These are phyloP conservation scores for Apophysomyces variabilis DNA, from an alignment of 371 early-diverging fungal species.

Conservation along the genomic window DNA sequence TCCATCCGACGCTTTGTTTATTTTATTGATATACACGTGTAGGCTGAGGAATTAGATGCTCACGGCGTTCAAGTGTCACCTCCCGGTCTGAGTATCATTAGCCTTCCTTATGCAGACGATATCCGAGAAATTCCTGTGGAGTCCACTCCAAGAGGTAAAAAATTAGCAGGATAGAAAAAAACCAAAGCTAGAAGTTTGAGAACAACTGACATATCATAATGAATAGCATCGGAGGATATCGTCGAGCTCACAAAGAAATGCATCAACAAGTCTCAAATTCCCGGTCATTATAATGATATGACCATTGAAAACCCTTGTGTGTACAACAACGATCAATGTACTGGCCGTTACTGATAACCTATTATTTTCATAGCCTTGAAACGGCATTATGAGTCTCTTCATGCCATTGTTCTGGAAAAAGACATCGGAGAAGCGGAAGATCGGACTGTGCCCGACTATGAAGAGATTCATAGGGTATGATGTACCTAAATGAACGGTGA, in stretches of 20 bases:
- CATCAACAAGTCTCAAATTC: constrained; percentile 49
- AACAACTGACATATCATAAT: background rate
- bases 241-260: constrained; percentile 32
- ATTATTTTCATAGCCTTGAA: constrained; percentile 48
- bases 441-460: constrained; percentile 24
- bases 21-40: background rate
- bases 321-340: constrained; percentile 16
- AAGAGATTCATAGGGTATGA: constrained; percentile 26
- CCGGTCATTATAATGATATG: constrained; percentile 50
- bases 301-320: constrained; percentile 68
- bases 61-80: constrained; percentile 48
- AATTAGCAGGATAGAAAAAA: too few relatives aligned
- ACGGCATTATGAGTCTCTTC: constrained; percentile 64
- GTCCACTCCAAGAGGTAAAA: constrained; percentile 30
- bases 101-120: constrained; percentile 75
- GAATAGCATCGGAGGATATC: constrained; percentile 15
- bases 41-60: constrained; percentile 38
- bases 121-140: constrained; percentile 54
- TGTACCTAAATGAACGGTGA: background rate
- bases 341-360: background rate
- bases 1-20: background rate
- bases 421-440: constrained; percentile 20
- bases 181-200: background rate
- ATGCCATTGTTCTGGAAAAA: constrained; percentile 61
- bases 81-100: constrained; percentile 64